Evolutionary conservation across 2,329 filamentous ascomycete species (phyloP).

Genomic region (Colletotrichum tanaceti): DNA sequence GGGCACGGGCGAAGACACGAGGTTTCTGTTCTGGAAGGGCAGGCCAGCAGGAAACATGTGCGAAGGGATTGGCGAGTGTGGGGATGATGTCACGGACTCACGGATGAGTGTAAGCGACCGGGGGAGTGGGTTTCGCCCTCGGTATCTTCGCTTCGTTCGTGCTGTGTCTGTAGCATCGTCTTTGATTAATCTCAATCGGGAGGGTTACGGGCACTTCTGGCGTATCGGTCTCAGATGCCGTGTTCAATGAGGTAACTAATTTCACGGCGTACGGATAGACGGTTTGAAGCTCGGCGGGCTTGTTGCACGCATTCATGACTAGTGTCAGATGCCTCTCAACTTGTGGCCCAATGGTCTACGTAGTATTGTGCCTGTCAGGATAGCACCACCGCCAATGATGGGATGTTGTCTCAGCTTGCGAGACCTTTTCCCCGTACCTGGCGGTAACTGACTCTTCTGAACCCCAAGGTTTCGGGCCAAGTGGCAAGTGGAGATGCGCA

Average conservation of each 20-base stretch:
- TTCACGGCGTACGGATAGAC: not conserved
- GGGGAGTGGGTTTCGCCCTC: slow-evolving; percentile 3
- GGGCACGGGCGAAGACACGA: slow-evolving; percentile 36
- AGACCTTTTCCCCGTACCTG: slow-evolving; percentile 38
- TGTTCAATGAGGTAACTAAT: not conserved
- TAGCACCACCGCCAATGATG: slow-evolving; percentile 23
- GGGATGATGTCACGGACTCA: slow-evolving; percentile 39
- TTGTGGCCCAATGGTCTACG: slow-evolving; percentile 8
- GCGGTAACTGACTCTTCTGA: slow-evolving; percentile 15
- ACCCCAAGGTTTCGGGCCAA: slow-evolving; percentile 31
- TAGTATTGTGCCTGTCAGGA: slow-evolving; percentile 25
- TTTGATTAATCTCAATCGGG: not conserved
- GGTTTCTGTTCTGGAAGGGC: slow-evolving; percentile 40
- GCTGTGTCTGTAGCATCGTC: no score
- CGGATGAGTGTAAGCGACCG: slow-evolving; percentile 3
- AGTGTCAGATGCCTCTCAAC: slow-evolving; percentile 32
- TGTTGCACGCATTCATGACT: slow-evolving; percentile 33
- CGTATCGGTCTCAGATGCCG: no score
- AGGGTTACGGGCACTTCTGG: not conserved
- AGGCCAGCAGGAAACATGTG: slow-evolving; percentile 22
- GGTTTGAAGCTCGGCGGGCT: not conserved
- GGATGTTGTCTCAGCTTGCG: slow-evolving; percentile 34
- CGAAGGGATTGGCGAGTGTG: slow-evolving; percentile 24
- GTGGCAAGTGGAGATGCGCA: slow-evolving; percentile 34
- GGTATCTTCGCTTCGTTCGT: slow-evolving; percentile 2